Percentiles rank a stretch among this genome's conserved stretches.
phyloP scores from a whole-genome alignment of 208 protist species.

The Kentomonas sorsogonicus region DNA sequence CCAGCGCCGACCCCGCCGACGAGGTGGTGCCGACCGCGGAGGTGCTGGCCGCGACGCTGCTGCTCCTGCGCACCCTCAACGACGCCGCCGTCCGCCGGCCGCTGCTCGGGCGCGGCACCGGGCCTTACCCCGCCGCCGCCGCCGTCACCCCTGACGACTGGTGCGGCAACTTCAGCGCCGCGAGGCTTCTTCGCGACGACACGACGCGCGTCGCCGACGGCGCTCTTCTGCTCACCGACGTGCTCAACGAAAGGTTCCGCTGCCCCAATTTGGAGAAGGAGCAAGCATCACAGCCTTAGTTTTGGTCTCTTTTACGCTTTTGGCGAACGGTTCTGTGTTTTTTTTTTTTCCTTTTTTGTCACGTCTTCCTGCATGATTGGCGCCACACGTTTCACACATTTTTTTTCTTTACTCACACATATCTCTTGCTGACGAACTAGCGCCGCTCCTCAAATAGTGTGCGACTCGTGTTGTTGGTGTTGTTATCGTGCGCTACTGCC shows the following conservation, averaged over 20 bases:
- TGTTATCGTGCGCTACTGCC: too few relatives aligned
- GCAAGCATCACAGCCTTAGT: too few relatives aligned
- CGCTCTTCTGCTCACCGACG: constrained; percentile 24
- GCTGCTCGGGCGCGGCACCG: constrained; percentile 17
- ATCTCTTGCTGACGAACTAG: too few relatives aligned
- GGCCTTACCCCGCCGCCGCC: constrained; percentile 29
- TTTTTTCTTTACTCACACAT: too few relatives aligned
- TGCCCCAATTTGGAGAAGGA: constrained; percentile 25
- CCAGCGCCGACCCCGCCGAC: not conserved
- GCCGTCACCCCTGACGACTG: constrained; percentile 33
- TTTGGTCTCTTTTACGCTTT: too few relatives aligned
- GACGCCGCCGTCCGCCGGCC: constrained; percentile 25
- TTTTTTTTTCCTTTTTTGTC: not conserved
- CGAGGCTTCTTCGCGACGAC: not conserved
- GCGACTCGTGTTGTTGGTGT: too few relatives aligned
- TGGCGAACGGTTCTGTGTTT: too few relatives aligned
- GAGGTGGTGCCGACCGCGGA: constrained; percentile 26
- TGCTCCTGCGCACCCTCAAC: constrained; percentile 56
- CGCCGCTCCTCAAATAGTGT: too few relatives aligned
- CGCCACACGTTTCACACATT: too few relatives aligned
- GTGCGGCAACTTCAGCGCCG: constrained; percentile 38
- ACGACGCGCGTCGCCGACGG: constrained; percentile 11
- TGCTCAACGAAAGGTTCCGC: constrained; percentile 25
- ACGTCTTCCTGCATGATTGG: constrained; percentile 2
- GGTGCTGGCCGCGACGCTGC: constrained; percentile 56